A percentile compares a stretch with the other conserved stretches of the same genome.
These are phyloP conservation scores for Paramyrothecium roridum DNA, from an alignment of 2,329 filamentous ascomycete species.

Conservation along the genomic window DNA sequence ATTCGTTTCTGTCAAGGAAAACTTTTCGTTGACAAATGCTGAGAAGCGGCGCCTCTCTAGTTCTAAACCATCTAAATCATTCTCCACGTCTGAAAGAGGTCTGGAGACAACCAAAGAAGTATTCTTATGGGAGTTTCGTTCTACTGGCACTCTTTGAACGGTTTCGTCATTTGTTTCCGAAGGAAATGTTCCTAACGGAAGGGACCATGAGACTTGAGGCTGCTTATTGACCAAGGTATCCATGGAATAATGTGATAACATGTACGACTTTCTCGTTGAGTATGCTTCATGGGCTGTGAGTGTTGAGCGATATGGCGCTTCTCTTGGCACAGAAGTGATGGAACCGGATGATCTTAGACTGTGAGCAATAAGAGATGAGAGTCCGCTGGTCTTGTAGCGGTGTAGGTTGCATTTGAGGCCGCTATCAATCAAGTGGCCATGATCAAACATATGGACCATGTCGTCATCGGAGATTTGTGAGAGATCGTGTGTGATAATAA, in stretches of 20 bases:
- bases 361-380: conserved; percentile 38
- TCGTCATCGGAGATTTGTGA: conserved; percentile 70
- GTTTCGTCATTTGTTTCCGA: too few relatives aligned
- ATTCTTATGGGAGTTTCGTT: too few relatives aligned
- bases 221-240: too few relatives aligned
- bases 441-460: conserved; percentile 76
- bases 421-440: conserved; percentile 64
- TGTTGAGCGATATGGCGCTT: neutral
- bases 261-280: too few relatives aligned
- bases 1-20: conserved; percentile 1
- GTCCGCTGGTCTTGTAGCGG: conserved; percentile 36
- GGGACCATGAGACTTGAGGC: too few relatives aligned
- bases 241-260: too few relatives aligned
- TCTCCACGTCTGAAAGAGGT: neutral
- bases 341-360: neutral
- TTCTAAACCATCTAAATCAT: conserved; percentile 2
- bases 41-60: conserved; percentile 5
- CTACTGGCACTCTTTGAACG: too few relatives aligned
- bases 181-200: too few relatives aligned
- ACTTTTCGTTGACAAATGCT: conserved; percentile 2
- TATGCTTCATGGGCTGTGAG: neutral
- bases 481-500: conserved; percentile 90
- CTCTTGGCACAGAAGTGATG: neutral
- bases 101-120: too few relatives aligned
- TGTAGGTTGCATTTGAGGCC: conserved; percentile 61